Evolutionary conservation across 2,329 filamentous ascomycete species (phyloP), one percentile per base, ranked within the genome.

Genomic region (Daldinia sp.): DNA sequence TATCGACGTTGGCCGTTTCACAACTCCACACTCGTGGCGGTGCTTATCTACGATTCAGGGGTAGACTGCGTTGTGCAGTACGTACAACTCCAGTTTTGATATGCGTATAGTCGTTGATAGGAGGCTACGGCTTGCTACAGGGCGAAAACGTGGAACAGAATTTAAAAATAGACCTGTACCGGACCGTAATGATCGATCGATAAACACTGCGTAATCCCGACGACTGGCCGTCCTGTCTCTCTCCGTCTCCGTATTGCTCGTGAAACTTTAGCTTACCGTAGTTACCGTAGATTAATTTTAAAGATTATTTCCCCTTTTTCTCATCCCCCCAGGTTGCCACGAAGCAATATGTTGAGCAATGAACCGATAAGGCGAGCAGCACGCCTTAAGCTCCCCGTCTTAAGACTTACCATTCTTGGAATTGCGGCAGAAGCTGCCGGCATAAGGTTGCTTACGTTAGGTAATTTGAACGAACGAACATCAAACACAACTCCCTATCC

Each of bases 11-110:
- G 7, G 30, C 17, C 19, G 50, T 56, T 53, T 19, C 47, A 34
- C 48, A 27, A 41, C 30, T 65, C 57, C 59, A 61, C 57, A 63
- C 37, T 53, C 41, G 67, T 69, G 64, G 67, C 64, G 57, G 60
- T 69, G 67, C 64, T 67, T 65, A 67, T 69, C 63, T 63, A 57
- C 27, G 45, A 57, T 68, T 52, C 63, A 66, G 63, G 61, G 63
- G 58, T 54, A 56, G 43, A n/a, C 45, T 39, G 25, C 10, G 39
- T 45, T n/a, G 27, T 27, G 39, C 13, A 45, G 21, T 45, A 45
- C 37, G 29, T 43, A 17, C 35, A 21, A 35, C 21, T 55, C 37
- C 29, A 34, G 57, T 52, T 41, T 34, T 35, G 51, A 62, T 59
- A 58, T 57, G 55, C 49, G 50, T 64, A 60, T 35, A 55, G 52